Evolutionary conservation across 2,329 filamentous ascomycete species (phyloP).

Genomic region (Fusarium torulosum): DNA sequence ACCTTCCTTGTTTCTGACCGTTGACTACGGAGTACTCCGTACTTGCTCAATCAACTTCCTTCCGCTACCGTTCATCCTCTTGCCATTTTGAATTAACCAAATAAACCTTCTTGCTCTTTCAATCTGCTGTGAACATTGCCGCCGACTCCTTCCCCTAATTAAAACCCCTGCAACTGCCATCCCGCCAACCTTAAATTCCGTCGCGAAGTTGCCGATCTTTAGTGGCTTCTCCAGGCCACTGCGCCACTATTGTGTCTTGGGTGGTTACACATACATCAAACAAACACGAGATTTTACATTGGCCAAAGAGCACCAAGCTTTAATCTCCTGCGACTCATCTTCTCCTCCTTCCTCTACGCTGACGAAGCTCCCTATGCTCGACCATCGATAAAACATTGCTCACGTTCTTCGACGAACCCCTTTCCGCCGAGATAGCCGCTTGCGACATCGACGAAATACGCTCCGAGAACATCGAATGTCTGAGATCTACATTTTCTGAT

Average conservation of each 20-base stretch:
- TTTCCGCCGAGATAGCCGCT: slow-evolving; percentile 18
- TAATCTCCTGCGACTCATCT: slow-evolving; percentile 20
- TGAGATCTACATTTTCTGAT: slow-evolving; percentile 26
- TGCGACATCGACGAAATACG: slow-evolving; percentile 26
- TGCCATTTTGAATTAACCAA: background rate
- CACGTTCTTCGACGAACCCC: slow-evolving; percentile 11
- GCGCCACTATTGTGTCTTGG: slow-evolving; percentile 38
- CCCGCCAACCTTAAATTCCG: slow-evolving; percentile 39
- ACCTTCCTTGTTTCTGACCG: slow-evolving; percentile 29
- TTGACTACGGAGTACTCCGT: background rate
- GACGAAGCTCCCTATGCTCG: background rate
- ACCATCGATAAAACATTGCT: background rate
- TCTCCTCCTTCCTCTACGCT: slow-evolving; percentile 1
- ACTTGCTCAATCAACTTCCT: background rate
- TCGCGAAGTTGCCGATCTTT: slow-evolving; percentile 34
- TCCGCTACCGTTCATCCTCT: background rate
- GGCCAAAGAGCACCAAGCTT: slow-evolving; percentile 37
- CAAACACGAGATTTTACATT: slow-evolving; percentile 44
- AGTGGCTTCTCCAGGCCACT: slow-evolving; percentile 29
- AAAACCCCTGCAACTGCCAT: slow-evolving; percentile 39
- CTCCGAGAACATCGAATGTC: slow-evolving; percentile 34
- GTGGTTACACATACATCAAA: slow-evolving; percentile 40
- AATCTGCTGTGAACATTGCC: background rate
- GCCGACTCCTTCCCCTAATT: slow-evolving; percentile 19
- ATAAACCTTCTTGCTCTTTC: background rate